A percentile compares a stretch with the other conserved stretches of the same genome.
Evolutionary conservation across 208 protist genomes (phyloP).

Genomic region (Borovskyia barvae): DNA sequence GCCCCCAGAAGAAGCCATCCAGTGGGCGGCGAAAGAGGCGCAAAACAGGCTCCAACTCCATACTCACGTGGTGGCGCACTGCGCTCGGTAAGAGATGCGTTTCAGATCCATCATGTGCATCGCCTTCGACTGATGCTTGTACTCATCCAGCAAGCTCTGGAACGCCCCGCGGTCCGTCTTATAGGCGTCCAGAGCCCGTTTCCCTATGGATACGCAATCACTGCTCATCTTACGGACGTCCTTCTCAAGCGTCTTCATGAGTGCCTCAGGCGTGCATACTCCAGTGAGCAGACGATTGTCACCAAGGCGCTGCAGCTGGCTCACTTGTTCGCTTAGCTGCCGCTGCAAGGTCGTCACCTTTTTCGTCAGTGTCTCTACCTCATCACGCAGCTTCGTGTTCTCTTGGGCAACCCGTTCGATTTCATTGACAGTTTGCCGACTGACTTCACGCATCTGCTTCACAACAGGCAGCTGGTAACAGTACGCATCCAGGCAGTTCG

Average conservation of each 20-base stretch:
- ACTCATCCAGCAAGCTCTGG: slow-evolving; percentile 55
- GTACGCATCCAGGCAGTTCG: slow-evolving; percentile 85
- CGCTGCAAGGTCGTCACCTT: slow-evolving; percentile 51
- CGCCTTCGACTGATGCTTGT: slow-evolving; percentile 46
- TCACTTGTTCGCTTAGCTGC: slow-evolving; percentile 47
- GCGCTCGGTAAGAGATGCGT: slow-evolving; percentile 38
- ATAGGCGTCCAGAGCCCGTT: slow-evolving; percentile 40
- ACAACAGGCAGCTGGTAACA: slow-evolving; percentile 80
- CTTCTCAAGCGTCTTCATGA: slow-evolving; percentile 61
- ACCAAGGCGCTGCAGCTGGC: slow-evolving; percentile 39
- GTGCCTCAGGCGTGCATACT: slow-evolving; percentile 56
- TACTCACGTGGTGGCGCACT: slow-evolving; percentile 19
- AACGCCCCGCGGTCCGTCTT: slow-evolving; percentile 40
- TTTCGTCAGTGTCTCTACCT: slow-evolving; percentile 43
- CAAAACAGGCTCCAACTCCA: too few relatives aligned
- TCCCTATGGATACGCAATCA: slow-evolving; percentile 32
- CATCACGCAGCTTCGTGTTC: slow-evolving; percentile 44
- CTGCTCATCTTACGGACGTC: slow-evolving; percentile 50
- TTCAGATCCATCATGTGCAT: slow-evolving; percentile 79
- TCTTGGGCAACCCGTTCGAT: slow-evolving; percentile 57
- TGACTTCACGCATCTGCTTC: slow-evolving; percentile 74
- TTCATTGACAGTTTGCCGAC: slow-evolving; percentile 47
- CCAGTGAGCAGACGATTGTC: slow-evolving; percentile 44
- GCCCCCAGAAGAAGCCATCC: too few relatives aligned
- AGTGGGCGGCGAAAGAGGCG: too few relatives aligned